These are phyloP conservation scores for Pythium pectinolyticum DNA, from an alignment of 352 stramenopile genomes.

Conservation along the genomic window DNA sequence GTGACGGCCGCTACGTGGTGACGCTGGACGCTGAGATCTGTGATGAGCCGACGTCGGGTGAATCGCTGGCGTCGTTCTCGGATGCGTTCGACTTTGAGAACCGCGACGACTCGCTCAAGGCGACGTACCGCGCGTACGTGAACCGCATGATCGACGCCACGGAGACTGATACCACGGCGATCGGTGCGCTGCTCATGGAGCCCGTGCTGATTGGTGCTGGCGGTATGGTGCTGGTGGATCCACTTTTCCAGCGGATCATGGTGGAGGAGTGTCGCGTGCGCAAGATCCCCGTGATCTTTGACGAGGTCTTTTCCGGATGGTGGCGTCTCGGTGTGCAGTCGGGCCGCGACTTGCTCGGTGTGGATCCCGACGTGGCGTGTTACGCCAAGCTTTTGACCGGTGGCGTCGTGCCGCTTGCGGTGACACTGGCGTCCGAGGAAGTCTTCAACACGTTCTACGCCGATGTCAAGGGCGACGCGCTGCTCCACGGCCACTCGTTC, in stretches of 20 bases:
- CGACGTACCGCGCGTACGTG: conserved; percentile 71
- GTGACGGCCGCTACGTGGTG: conserved; percentile 59
- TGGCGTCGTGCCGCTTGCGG: conserved; percentile 83
- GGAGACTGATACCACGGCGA: conserved; percentile 28
- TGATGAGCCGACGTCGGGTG: conserved; percentile 24
- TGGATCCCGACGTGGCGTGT: conserved; percentile 89
- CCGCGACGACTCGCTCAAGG: conserved; percentile 38
- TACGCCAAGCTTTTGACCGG: conserved; percentile 93
- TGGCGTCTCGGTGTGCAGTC: conserved; percentile 89
- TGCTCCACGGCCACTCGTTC: conserved; percentile 93
- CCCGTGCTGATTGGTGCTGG: conserved; percentile 88
- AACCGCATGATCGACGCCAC: conserved; percentile 45
- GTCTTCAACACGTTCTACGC: conserved; percentile 91
- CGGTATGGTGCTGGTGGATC: conserved; percentile 91
- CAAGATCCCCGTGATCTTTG: conserved; percentile 90
- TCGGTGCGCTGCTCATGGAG: conserved; percentile 87
- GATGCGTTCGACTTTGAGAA: conserved; percentile 53
- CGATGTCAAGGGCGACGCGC: conserved; percentile 79
- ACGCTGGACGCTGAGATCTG: conserved; percentile 51
- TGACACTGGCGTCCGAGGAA: conserved; percentile 85
- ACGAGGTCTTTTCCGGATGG: conserved; percentile 92
- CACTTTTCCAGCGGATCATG: conserved; percentile 90
- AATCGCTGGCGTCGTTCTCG: conserved; percentile 46
- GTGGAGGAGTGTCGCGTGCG: conserved; percentile 73
- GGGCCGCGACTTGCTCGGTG: conserved; percentile 76